Evolutionary conservation across 2,329 filamentous ascomycete genomes (phyloP), one percentile per base, ranked within the genome.

Genomic region (Sporothrix luriei): DNA sequence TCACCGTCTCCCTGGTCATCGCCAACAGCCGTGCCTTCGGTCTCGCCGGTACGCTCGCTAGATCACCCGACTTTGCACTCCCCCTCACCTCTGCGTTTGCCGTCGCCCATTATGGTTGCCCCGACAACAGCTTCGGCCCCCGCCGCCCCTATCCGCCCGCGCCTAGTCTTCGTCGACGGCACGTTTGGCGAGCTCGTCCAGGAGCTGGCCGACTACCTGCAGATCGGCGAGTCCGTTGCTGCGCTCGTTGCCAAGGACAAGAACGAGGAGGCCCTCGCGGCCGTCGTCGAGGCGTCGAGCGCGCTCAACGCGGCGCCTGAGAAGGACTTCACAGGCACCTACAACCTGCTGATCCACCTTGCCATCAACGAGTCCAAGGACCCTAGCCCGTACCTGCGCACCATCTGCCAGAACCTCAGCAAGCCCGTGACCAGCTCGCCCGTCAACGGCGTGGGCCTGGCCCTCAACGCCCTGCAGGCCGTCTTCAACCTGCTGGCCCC

Each of bases 281-380:
- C 93, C 85, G 85, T 99, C 74, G 92, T 98, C 72, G 88, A 90
- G 74, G 91, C 91, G 70, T 93, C 92, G 68, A 82, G 86, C 68
- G 87, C 86, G 66, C 85, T 99, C 78, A 97, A 94, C 81, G 86
- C 87, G 73, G 92, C 93, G 69, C 92, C 94, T 71, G 95, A 99
- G 86, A 96, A 95, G 87, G 94, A 98, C 81, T 95, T 97, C 80
- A 94, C 93, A 72, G 91, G 94, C 71, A 93, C 94, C 72, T 97
- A 97, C 84, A 98, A 99, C 83, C 90, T 98, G 75, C 90, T 99
- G 79, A 90, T 98, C 78, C 92, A 97, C 84, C 90, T 99, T 71
- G 88, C 97, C 75, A 86, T 93, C 76, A 73, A 72, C 70, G 92
- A 97, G 82, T 92, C 93, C 71, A 88, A 91, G 76, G 92, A 94